These are phyloP conservation scores for Gelatoporia subvermispora DNA, from an alignment of 768 basidiomycete species.

Conservation along the genomic window DNA sequence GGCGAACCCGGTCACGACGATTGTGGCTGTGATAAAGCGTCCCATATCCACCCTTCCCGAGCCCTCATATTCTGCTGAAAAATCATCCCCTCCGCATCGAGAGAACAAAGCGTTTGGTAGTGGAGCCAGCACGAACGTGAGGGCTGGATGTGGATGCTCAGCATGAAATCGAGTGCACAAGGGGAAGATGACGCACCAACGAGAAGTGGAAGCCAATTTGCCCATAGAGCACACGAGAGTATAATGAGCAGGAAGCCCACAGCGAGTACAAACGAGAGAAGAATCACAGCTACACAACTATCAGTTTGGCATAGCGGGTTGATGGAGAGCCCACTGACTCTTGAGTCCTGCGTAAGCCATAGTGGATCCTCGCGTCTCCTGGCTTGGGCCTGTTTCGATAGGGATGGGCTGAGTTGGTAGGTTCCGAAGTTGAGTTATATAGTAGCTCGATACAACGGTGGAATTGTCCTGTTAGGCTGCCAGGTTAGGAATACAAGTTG, in stretches of 20 bases:
- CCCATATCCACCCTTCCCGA: constrained; percentile 82
- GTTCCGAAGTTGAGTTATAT: too few species aligned
- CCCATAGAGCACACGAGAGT: constrained; percentile 91
- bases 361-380: too few species aligned
- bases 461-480: too few species aligned
- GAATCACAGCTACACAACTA: constrained; percentile 71
- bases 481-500: too few species aligned
- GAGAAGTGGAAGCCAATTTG: constrained; percentile 94
- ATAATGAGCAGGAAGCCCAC: constrained; percentile 98
- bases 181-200: constrained; percentile 62
- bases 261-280: constrained; percentile 95
- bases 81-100: constrained; percentile 90
- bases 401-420: too few species aligned
- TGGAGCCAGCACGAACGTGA: constrained; percentile 93
- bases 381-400: too few species aligned
- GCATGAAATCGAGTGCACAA: not conserved
- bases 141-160: constrained; percentile 42
- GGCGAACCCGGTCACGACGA: constrained; percentile 92
- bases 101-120: constrained; percentile 91
- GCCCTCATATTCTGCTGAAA: constrained; percentile 69
- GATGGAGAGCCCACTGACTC: constrained; percentile 15
- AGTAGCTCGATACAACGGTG: too few species aligned
- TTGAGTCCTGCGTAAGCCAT: constrained; percentile 27
- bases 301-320: constrained; percentile 3
- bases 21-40: constrained; percentile 85